Base-by-base conservation (phyloP, 331 rosid genomes). In the Saraca asoca region DNA sequence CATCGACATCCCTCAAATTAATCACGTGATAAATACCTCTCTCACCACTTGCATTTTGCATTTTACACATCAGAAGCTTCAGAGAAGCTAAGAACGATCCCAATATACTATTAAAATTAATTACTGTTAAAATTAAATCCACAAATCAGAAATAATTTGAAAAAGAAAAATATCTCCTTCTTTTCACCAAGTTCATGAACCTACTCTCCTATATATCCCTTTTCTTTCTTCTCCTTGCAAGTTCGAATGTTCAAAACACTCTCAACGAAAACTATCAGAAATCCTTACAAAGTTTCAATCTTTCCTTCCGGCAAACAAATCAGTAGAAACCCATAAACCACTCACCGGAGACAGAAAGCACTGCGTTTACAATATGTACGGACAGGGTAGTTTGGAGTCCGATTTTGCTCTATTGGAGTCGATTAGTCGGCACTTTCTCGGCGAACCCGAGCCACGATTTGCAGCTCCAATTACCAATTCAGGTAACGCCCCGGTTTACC, bases 361-460 rank as follows among this genome's bases (percentile, higher is more conserved):
- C 31, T 24, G 31, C 31, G 31, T 12, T 29, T 2, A 16, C 64
- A 9, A 58, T 6, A 79, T 87, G 90, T 66, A 42, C 19, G 82
- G 31, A 51, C 73, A 80, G 55, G 77, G 49, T 10, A 5, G 11
- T 13, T 46, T 18, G 0, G 85, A 85, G n/a, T 58, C 95, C 18
- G 85, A 87, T 68, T 64, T 51, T 7, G 70, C 77, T 0, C 35
- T 71, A 5, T 73, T 87, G 5, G 96, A 89, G 0, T 80, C 90
- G 20, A 83, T 89, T 31, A 78, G 91, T 10, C 73, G 81, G n/a
- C 85, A 91, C 82, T 74, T 91, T 8, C 79, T 91, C 2, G 93
- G 87, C 0, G 95, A 89, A 7, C 50, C 73, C 58, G 83, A 65
- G 4, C 43, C 15, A 51, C 73, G 31, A 5, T 3, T 1, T 2